Evolutionary conservation across 768 basidiomycete genomes (phyloP).

Genomic region (Leccinum rimulosum): DNA sequence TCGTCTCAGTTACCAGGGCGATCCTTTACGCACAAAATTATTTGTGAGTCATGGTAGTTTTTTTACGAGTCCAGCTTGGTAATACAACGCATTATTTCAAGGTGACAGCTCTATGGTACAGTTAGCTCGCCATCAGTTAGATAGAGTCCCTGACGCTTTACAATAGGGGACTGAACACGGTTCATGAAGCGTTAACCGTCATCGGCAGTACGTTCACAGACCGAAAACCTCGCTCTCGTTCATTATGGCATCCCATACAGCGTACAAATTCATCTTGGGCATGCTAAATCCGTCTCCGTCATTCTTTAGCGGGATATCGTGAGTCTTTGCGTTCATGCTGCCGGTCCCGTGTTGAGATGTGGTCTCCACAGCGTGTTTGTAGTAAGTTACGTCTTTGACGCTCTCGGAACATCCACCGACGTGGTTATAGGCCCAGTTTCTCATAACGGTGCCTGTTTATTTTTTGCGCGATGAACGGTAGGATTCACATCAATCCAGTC

Average conservation of each 20-base stretch:
- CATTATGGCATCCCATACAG: background rate
- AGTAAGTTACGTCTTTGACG: background rate
- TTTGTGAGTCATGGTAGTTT: constrained; percentile 12
- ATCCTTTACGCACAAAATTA: constrained; percentile 2
- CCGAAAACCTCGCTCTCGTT: background rate
- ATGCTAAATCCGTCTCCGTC: background rate
- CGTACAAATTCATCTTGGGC: constrained; percentile 9
- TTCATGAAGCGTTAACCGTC: constrained; percentile 12
- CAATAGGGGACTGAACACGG: constrained; percentile 9
- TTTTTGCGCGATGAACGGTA: background rate
- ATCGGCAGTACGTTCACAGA: constrained; percentile 9
- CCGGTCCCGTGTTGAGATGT: background rate
- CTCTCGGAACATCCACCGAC: background rate
- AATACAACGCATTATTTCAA: background rate
- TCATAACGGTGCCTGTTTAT: background rate
- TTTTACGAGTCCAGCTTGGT: background rate
- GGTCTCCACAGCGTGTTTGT: constrained; percentile 2
- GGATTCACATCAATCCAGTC: constrained; percentile 1
- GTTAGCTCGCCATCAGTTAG: background rate
- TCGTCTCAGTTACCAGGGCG: constrained; percentile 4
- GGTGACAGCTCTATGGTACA: constrained; percentile 14
- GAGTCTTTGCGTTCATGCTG: background rate
- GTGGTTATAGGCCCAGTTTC: constrained; percentile 3
- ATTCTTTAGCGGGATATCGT: background rate
- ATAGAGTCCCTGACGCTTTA: background rate